These are phyloP conservation scores for Candida takata DNA, from an alignment of 805 yeast species.

Conservation along the genomic window DNA sequence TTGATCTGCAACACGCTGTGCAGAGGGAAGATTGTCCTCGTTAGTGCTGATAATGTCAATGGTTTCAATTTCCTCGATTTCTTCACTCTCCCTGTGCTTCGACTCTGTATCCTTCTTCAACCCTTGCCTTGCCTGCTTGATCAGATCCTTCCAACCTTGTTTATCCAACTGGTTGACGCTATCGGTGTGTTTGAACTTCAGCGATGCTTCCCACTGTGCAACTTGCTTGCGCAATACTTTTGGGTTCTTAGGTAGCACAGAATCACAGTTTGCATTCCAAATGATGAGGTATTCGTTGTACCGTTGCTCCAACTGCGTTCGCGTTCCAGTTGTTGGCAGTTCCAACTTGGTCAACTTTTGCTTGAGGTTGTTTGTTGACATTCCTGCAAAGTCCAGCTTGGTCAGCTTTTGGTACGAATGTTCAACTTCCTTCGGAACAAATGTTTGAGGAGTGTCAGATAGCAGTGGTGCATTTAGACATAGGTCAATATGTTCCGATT, in stretches of 20 bases:
- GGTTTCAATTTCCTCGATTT: background rate
- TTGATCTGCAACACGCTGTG: background rate
- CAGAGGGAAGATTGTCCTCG: background rate
- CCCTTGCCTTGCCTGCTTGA: slow-evolving; percentile 7
- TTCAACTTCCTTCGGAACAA: slow-evolving; percentile 20
- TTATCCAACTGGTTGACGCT: slow-evolving; percentile 11
- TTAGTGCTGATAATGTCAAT: background rate
- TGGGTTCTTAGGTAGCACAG: slow-evolving; percentile 55
- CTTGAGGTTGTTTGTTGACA: slow-evolving; percentile 53
- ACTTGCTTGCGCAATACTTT: slow-evolving; percentile 48
- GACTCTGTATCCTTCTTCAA: background rate
- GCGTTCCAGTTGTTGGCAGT: slow-evolving; percentile 56
- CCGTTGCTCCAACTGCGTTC: slow-evolving; percentile 57
- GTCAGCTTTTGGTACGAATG: slow-evolving; percentile 39
- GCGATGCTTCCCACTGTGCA: slow-evolving; percentile 56
- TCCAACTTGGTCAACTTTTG: slow-evolving; percentile 48
- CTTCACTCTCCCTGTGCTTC: background rate
- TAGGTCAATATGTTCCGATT: slow-evolving; percentile 49
- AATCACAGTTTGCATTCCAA: slow-evolving; percentile 78
- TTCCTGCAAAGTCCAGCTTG: slow-evolving; percentile 55
- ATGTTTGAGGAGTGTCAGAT: slow-evolving; percentile 2
- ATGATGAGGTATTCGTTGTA: slow-evolving; percentile 71
- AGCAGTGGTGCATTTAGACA: slow-evolving; percentile 37
- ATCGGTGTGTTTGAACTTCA: slow-evolving; percentile 8
- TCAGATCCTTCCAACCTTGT: slow-evolving; percentile 18